Base-by-base conservation (phyloP, 345 rosid genomes). In the Bruguiera sexangula region DNA sequence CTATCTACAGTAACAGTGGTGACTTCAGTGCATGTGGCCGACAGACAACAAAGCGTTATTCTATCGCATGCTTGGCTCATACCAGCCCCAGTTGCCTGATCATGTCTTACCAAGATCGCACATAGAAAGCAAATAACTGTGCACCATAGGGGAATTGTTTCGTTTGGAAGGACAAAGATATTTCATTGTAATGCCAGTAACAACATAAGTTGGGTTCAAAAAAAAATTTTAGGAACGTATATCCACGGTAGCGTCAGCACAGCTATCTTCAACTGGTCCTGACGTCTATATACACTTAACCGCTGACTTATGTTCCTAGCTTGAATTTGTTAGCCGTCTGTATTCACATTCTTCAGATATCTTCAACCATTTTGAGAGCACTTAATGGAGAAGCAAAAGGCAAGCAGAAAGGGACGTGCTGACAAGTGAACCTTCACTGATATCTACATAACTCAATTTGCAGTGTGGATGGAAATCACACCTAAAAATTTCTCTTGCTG, bases 401-500 rank as follows among this genome's bases (percentile, higher is more conserved):
- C 1, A 55, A 55, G 59, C 55, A 31, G 57, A 54, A 55, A 20
- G 63, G 20, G 19, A 2, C 20, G 37, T 8, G 32, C 16, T 11
- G 48, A 22, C 36, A 29, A 54, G 46, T 16, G 13, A 19, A 51
- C 57, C 43, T 65, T 74, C 6, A 34, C 64, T 30, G 39, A 63
- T n/a, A 30, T 65, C 64, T 65, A 43, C 18, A 5, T 36, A 81
- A 81, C 39, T 11, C 96, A 84, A 66, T 88, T 92, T 56, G 90
- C 80, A 71, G 93, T 85, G 43, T 94, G 97, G 31, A 73, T 79
- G 16, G 89, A 76, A 43, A 87, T 82, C 73, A 96, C 97, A 67
- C 82, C 89, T 77, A 89, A 70, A 67, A 87, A 88, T 83, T 87
- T 88, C 79, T 84, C 89, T 63, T 84, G 91, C 80, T 90, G 97